phyloP scores from a whole-genome alignment of 2,329 filamentous ascomycete genomes.

The Sporothrix sp. region DNA sequence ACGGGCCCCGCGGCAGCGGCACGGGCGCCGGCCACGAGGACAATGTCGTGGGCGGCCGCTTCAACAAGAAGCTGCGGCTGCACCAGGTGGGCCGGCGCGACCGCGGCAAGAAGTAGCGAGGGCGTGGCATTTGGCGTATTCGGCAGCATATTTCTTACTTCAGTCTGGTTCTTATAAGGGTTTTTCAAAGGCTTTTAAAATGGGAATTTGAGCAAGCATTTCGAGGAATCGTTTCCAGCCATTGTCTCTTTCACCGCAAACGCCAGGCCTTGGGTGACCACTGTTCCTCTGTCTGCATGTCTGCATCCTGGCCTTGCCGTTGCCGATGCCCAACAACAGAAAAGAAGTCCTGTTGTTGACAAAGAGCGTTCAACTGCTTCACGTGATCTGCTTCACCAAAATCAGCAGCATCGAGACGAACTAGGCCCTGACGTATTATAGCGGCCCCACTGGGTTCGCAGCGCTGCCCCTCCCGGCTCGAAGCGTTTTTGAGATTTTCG shows the following conservation, averaged over 20 bases:
- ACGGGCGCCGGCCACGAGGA: constrained; percentile 11
- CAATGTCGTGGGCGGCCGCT: constrained; percentile 53
- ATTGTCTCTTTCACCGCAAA: no score
- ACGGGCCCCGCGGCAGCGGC: constrained; percentile 59
- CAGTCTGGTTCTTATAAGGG: no score
- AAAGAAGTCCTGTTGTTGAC: no score
- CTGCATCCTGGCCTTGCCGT: no score
- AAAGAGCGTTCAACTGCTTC: background rate
- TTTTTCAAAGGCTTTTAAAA: no score
- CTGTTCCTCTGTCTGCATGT: no score
- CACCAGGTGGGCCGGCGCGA: constrained; percentile 38
- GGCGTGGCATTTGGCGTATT: no score
- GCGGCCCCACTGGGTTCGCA: constrained; percentile 2
- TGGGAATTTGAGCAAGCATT: no score
- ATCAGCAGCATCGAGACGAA: background rate
- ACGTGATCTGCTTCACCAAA: constrained; percentile 1
- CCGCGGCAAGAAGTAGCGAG: constrained; percentile 30
- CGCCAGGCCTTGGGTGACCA: no score
- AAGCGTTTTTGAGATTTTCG: constrained; percentile 10
- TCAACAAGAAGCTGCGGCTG: constrained; percentile 58
- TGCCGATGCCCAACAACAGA: no score
- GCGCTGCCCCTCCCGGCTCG: constrained; percentile 9
- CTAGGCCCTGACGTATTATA: background rate
- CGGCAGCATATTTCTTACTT: no score
- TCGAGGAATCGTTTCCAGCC: no score